phyloP scores from a whole-genome alignment of 106 monocot species.

The Platanthera guangdongensis region DNA sequence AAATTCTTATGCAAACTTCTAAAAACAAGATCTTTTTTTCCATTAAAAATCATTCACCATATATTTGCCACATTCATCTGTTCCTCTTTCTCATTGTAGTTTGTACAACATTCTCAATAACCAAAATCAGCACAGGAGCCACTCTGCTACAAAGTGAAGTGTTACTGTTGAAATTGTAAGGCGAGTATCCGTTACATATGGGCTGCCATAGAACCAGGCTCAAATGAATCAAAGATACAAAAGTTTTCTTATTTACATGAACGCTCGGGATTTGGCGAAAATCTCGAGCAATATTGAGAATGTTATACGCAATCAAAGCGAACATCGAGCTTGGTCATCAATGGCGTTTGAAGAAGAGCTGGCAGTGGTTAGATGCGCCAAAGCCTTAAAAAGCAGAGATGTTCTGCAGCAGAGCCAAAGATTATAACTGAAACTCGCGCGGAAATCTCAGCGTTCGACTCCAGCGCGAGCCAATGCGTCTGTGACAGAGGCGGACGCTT shows the following conservation, averaged over 20 bases:
- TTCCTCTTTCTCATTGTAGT: not conserved
- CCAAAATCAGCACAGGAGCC: not conserved
- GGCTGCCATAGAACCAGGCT: not conserved
- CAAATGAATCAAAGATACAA: not conserved
- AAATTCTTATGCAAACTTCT: too few species aligned
- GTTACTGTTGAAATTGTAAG: not conserved
- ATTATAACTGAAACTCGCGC: not conserved
- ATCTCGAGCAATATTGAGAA: not conserved
- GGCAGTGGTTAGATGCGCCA: not conserved
- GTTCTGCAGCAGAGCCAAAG: not conserved
- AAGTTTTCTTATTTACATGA: constrained; percentile 1
- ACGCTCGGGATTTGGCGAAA: not conserved
- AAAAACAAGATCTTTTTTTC: too few species aligned
- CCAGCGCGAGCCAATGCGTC: constrained; percentile 77
- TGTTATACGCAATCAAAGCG: not conserved
- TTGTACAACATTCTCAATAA: not conserved
- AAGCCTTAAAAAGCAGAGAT: not conserved
- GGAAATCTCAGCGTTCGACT: constrained; percentile 14
- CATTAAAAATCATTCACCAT: too few species aligned
- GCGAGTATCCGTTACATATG: not conserved
- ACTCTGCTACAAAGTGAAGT: not conserved
- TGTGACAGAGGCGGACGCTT: constrained; percentile 71
- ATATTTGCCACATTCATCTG: not conserved
- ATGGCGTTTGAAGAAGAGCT: not conserved
- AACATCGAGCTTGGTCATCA: not conserved